phyloP scores from a whole-genome alignment of 768 basidiomycete genomes.

The Mrakia blollopis region DNA sequence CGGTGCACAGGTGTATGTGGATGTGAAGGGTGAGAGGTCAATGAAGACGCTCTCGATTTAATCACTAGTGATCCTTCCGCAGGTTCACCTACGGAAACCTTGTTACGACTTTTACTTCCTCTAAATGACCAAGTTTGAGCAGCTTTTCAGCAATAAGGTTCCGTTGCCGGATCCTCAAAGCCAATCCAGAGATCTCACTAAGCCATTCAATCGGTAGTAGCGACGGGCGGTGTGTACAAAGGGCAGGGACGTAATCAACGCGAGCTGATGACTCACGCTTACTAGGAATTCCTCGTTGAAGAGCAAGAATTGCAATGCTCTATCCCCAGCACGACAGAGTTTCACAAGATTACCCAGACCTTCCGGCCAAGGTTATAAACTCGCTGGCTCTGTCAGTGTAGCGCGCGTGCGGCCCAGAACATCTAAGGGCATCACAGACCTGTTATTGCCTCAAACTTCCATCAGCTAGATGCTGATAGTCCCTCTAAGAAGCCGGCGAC shows the following conservation, averaged over 20 bases:
- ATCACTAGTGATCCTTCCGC: too few species aligned
- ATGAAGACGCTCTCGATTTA: too few species aligned
- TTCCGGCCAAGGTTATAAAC: conserved; percentile 68
- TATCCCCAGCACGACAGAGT: conserved; percentile 77
- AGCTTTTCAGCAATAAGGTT: conserved; percentile 53
- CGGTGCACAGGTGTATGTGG: too few species aligned
- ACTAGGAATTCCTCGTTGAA: conserved; percentile 70
- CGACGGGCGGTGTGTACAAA: conserved; percentile 85
- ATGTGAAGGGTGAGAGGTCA: too few species aligned
- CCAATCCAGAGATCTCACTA: conserved; percentile 79
- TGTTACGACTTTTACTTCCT: too few species aligned
- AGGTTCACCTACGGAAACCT: too few species aligned
- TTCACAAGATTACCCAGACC: conserved; percentile 72
- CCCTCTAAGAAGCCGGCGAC: conserved; percentile 78
- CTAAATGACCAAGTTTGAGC: too few species aligned
- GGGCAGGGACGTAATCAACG: conserved; percentile 87
- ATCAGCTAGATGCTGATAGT: conserved; percentile 73
- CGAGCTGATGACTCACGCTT: conserved; percentile 74
- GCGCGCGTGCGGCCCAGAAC: conserved; percentile 81
- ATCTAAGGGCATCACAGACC: conserved; percentile 88
- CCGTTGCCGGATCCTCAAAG: conserved; percentile 58
- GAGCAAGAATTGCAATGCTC: conserved; percentile 89
- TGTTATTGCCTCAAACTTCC: conserved; percentile 88
- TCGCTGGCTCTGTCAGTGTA: conserved; percentile 81
- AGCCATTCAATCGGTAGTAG: conserved; percentile 89